phyloP scores from a whole-genome alignment of 495 filamentous ascomycete genomes.

The Letharia lupina region DNA sequence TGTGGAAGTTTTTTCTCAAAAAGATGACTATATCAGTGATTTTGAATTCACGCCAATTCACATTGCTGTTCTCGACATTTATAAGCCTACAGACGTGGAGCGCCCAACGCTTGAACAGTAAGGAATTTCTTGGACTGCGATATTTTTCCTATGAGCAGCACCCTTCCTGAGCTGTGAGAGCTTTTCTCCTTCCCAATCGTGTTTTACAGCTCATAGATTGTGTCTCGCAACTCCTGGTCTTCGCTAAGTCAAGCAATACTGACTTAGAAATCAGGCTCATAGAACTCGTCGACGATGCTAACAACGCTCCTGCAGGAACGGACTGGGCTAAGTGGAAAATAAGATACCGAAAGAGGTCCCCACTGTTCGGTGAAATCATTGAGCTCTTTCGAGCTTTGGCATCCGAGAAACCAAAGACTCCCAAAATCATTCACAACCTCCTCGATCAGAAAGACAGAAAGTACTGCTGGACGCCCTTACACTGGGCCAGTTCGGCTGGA shows the following conservation, averaged over 20 bases:
- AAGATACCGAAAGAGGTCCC: slow-evolving; percentile 16
- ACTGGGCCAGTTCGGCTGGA: slow-evolving; percentile 19
- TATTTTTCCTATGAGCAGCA: neutral
- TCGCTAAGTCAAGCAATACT: neutral
- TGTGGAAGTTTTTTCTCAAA: slow-evolving; percentile 18
- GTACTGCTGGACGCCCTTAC: slow-evolving; percentile 19
- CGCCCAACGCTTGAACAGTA: slow-evolving; percentile 18
- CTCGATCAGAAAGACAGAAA: slow-evolving; percentile 18
- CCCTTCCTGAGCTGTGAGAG: neutral
- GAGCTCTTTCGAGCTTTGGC: slow-evolving; percentile 18
- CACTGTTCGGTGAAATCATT: slow-evolving; percentile 13
- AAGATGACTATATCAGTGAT: slow-evolving; percentile 17
- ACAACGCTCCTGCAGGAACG: slow-evolving; percentile 17
- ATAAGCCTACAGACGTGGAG: slow-evolving; percentile 15
- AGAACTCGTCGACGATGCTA: slow-evolving; percentile 11
- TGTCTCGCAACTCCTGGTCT: neutral
- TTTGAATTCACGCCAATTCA: slow-evolving; percentile 18
- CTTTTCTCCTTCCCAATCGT: neutral
- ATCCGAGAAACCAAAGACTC: slow-evolving; percentile 12
- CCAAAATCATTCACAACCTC: slow-evolving; percentile 19
- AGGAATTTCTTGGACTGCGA: neutral
- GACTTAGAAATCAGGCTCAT: slow-evolving; percentile 12
- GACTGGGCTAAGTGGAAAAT: slow-evolving; percentile 19
- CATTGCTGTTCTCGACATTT: slow-evolving; percentile 16
- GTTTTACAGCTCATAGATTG: neutral